Evolutionary conservation across 345 rosid species (phyloP).

Genomic region (Stellera chamaejasme): DNA sequence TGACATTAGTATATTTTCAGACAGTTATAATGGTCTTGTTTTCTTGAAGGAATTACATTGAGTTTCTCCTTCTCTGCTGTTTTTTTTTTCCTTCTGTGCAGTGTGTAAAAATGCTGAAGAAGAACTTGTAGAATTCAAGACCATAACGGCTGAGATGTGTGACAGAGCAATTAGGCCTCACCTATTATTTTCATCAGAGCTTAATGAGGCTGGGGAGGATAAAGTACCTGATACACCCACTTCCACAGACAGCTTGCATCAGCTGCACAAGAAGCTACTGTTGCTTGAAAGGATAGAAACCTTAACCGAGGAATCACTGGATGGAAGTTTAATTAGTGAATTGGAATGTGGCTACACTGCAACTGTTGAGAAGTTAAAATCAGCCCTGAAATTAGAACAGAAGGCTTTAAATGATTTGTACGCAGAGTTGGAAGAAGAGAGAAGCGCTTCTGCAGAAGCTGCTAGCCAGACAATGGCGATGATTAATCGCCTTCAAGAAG

Average conservation of each 20-base stretch:
- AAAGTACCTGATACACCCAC: constrained; percentile 53
- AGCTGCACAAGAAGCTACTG: constrained; percentile 44
- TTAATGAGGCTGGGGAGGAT: constrained; percentile 53
- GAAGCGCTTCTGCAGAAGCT: constrained; percentile 86
- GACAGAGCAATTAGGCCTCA: constrained; percentile 18
- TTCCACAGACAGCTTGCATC: constrained; percentile 44
- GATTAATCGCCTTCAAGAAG: constrained; percentile 97
- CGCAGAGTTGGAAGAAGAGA: constrained; percentile 87
- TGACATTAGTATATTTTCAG: not conserved
- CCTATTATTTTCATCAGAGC: constrained; percentile 24
- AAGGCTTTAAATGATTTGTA: constrained; percentile 63
- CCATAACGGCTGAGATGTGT: constrained; percentile 26
- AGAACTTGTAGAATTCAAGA: constrained; percentile 36
- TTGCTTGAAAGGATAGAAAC: constrained; percentile 48
- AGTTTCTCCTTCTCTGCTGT: not conserved
- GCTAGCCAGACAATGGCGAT: constrained; percentile 98
- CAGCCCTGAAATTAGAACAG: constrained; percentile 52
- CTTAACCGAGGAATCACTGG: constrained; percentile 53
- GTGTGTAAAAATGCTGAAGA: constrained; percentile 29
- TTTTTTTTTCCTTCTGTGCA: constrained; percentile 7
- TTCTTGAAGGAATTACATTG: too few relatives aligned
- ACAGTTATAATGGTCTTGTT: not conserved
- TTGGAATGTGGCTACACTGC: constrained; percentile 47
- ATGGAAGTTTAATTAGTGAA: constrained; percentile 50
- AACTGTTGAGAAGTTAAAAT: constrained; percentile 57